Evolutionary conservation across 306 rosid genomes (phyloP), one percentile per base, ranked within the genome.

Genomic region (Morella rubra): DNA sequence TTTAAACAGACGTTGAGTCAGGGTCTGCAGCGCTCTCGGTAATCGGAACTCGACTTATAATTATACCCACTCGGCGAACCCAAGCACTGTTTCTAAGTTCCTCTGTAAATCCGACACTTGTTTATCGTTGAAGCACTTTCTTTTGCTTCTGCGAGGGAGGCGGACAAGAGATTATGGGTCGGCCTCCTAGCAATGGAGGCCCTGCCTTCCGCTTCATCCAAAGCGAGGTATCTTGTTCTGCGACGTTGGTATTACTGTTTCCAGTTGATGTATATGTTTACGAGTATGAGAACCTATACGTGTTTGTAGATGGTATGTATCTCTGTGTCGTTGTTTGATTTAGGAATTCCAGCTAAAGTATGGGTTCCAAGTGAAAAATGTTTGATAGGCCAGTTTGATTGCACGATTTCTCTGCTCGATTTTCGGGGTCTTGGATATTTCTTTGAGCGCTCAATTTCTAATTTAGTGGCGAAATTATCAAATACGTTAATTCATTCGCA

Each of bases 131-230:
- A 11, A 62, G 19, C 16, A n/a, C 62, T 69, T 55, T 71, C 44
- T 69, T 37, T 53, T 22, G n/a, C 46, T 32, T 32, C 37, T 20
- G 61, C 47, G 68, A 47, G 8, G 16, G 22, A 62, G 45, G 61
- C 37, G 37, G 37, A 15, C 12, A 69, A 73, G 58, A n/a, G 40
- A 41, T 37, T 45, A 95, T 95, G 99, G 99, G 99, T 85, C 85
- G 97, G 82, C 99, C 97, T 74, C 97, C 97, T 53, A 88, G 97
- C 47, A 95, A 91, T 69, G 99, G 99, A 81, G 92, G 91, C 81
- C 99, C 99, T 51, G 90, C 99, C 87, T 95, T 95, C 82, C 97
- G 99, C 74, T 95, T 95, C 89, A 85, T 85, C 15, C 84, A 78
- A 60, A 0, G 81, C 15, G 99, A 95, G 99, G 99, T 95, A 76